Evolutionary conservation across 2,329 filamentous ascomycete species (phyloP), one percentile per base, ranked within the genome.

Genomic region (Tympanopsis confertula): DNA sequence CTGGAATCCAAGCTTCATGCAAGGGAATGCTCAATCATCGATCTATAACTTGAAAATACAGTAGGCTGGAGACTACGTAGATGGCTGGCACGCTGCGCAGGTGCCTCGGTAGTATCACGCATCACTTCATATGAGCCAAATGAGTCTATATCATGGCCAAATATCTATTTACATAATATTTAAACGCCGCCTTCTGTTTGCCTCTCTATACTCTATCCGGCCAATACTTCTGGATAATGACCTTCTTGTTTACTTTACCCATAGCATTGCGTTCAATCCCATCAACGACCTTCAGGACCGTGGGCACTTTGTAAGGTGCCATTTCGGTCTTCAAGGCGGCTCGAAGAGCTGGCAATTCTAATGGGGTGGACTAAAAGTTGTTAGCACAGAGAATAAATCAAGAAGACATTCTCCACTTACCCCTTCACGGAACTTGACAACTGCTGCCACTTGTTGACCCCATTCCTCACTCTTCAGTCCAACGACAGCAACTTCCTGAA

Each of bases 401-500:
- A n/a, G n/a, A 28, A 28, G n/a, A 28, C 10, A 28, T 28, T 10
- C n/a, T 10, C 24, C n/a, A 13, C 30, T 33, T 18, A 33, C 30
- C 7, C 30, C 30, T 7, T 10, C 10, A 13, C 30, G 30, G 7
- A 12, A 15, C 30, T 33, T 33, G 15, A 74, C 48, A n/a, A 68
- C 58, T 1, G 68, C 68, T n/a, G 63, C 69, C 3, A 74, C 69
- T 15, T 67, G 57, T 49, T 74, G 67, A 2, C 69, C 68, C 50
- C 64, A 73, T 51, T 72, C 68, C 14, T 68, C 59, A 42, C 71
- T 67, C 1, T 58, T 51, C n/a, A 73, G 56, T 1, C 69, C 68
- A 3, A 73, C 65, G 2, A 72, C 65, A 45, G 67, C 68, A 4
- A 65, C 67, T 49, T 73, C 69, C 35, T 63, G 55, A 22, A 72